Evolutionary conservation across 495 filamentous ascomycete genomes (phyloP).

Genomic region (Penicillium lagena): DNA sequence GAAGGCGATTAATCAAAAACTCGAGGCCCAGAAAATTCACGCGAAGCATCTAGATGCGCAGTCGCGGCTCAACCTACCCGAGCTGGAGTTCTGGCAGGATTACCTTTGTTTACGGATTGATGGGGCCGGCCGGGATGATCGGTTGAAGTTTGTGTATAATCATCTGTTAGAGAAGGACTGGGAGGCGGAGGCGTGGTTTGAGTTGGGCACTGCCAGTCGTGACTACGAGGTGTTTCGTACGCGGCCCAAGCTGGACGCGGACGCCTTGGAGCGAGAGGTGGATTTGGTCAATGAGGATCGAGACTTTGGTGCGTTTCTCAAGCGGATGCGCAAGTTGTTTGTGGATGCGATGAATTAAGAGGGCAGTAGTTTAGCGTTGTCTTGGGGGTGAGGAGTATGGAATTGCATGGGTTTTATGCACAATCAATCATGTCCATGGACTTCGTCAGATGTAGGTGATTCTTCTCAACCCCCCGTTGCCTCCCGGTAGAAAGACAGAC

Average conservation of each 20-base stretch:
- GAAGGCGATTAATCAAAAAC: constrained; percentile 53
- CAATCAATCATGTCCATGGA: constrained; percentile 6
- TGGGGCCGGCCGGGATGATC: constrained; percentile 75
- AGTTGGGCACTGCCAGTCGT: constrained; percentile 69
- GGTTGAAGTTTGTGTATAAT: constrained; percentile 87
- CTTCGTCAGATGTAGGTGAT: constrained; percentile 6
- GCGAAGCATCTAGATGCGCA: constrained; percentile 68
- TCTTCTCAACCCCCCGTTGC: constrained; percentile 61
- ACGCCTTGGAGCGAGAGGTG: constrained; percentile 63
- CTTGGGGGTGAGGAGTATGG: background rate
- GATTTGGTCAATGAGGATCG: constrained; percentile 73
- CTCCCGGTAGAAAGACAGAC: constrained; percentile 85
- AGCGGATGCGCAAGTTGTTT: constrained; percentile 90
- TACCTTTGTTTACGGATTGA: constrained; percentile 86
- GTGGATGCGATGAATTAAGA: constrained; percentile 47
- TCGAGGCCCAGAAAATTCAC: constrained; percentile 56
- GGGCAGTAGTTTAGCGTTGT: constrained; percentile 6
- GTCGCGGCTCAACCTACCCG: constrained; percentile 77
- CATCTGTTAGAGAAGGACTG: constrained; percentile 77
- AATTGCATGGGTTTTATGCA: constrained; percentile 13
- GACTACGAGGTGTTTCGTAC: constrained; percentile 80
- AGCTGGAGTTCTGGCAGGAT: constrained; percentile 92
- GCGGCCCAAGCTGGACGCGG: constrained; percentile 70
- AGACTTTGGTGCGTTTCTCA: constrained; percentile 74
- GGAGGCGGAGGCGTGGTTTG: constrained; percentile 89